These are phyloP conservation scores for Reticulascus tulasneorum DNA, from an alignment of 2,329 filamentous ascomycete species.

Conservation along the genomic window DNA sequence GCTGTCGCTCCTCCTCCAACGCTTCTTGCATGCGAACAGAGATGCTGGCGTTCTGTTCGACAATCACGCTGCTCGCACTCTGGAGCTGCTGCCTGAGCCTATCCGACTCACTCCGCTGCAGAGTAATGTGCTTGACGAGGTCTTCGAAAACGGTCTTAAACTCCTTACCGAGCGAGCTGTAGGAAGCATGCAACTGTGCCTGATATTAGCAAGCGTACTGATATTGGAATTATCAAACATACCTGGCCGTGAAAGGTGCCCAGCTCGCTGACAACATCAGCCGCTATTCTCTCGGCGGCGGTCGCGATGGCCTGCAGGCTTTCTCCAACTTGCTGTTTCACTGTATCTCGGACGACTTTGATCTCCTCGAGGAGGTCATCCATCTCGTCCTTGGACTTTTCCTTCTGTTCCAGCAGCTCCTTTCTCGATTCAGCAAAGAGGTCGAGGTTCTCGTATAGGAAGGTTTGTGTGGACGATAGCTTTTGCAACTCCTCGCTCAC, in stretches of 20 bases:
- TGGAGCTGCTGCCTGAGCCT: slow-evolving; percentile 68
- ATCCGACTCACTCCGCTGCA: slow-evolving; percentile 74
- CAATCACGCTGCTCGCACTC: slow-evolving; percentile 62
- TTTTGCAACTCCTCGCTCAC: slow-evolving; percentile 71
- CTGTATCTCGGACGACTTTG: slow-evolving; percentile 79
- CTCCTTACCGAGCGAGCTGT: slow-evolving; percentile 76
- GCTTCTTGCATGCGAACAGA: slow-evolving; percentile 64
- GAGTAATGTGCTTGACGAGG: slow-evolving; percentile 67
- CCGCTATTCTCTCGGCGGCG: slow-evolving; percentile 83
- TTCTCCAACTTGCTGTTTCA: slow-evolving; percentile 81
- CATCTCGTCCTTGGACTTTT: slow-evolving; percentile 75
- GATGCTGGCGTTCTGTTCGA: slow-evolving; percentile 64
- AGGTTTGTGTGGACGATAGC: slow-evolving; percentile 63
- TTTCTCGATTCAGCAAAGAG: slow-evolving; percentile 65
- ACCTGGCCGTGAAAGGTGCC: slow-evolving; percentile 70
- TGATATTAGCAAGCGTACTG: neutral
- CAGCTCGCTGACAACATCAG: slow-evolving; percentile 83
- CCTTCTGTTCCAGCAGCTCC: slow-evolving; percentile 64
- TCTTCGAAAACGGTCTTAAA: slow-evolving; percentile 84
- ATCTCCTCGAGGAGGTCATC: slow-evolving; percentile 90
- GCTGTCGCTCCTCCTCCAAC: slow-evolving; percentile 71
- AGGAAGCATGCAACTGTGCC: slow-evolving; percentile 73
- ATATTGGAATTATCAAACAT: slow-evolving; percentile 27
- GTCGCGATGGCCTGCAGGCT: slow-evolving; percentile 78
- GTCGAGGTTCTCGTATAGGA: slow-evolving; percentile 65